These are phyloP conservation scores for Microstegium vimineum DNA, from an alignment of 176 grass and related monocot species.

Conservation along the genomic window DNA sequence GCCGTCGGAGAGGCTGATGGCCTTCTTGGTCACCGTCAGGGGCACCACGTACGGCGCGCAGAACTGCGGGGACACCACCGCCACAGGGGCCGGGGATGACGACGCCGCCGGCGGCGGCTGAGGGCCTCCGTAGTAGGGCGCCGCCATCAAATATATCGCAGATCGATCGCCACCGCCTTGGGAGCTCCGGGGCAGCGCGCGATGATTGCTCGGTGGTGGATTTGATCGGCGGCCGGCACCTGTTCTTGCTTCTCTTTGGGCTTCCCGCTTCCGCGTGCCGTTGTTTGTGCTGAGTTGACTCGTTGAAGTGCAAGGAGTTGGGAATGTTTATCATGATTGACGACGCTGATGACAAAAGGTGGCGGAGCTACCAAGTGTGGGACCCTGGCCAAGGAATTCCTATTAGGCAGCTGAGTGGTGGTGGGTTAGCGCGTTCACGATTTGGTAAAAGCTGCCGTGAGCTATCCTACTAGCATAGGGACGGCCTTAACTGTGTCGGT, in stretches of 20 bases:
- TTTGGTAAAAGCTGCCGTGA: too few species aligned
- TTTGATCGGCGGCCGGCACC: not conserved
- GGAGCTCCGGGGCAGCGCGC: not conserved
- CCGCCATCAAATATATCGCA: not conserved
- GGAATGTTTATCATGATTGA: not conserved
- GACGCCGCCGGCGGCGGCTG: not conserved
- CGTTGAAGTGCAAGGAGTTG: not conserved
- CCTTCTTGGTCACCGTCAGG: slow-evolving; percentile 61
- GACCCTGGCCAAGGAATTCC: not conserved
- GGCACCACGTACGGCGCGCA: slow-evolving; percentile 56
- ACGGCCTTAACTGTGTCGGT: too few species aligned
- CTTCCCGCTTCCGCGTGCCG: not conserved
- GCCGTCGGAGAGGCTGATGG: slow-evolving; percentile 52
- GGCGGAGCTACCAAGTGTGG: not conserved
- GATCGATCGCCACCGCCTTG: not conserved
- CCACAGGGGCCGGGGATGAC: slow-evolving; percentile 10
- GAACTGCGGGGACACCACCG: slow-evolving; percentile 60
- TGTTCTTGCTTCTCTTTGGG: not conserved
- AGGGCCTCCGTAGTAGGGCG: not conserved
- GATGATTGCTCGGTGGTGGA: not conserved
- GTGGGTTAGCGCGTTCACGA: too few species aligned
- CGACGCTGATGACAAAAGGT: not conserved
- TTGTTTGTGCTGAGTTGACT: not conserved
- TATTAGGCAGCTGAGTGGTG: too few species aligned
- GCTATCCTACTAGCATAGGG: too few species aligned